Evolutionary conservation across 768 basidiomycete species (phyloP).

Genomic region (Sporobolomyces phaffii): DNA sequence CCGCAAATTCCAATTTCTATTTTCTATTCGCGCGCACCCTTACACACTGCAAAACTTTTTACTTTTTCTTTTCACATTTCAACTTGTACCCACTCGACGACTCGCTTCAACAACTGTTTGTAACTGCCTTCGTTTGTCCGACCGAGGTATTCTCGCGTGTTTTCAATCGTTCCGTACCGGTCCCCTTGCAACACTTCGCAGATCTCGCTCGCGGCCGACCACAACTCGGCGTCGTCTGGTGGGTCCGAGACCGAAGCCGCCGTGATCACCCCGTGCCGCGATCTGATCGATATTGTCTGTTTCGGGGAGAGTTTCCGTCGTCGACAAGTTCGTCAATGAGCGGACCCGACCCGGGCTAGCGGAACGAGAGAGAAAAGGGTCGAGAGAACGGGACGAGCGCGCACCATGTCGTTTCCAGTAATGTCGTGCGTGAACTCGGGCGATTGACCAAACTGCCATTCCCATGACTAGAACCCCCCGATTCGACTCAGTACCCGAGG

Average conservation of each 20-base stretch:
- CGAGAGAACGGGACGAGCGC: background rate
- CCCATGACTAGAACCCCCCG: too few relatives aligned
- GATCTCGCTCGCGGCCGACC: constrained; percentile 11
- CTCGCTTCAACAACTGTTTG: background rate
- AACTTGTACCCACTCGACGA: constrained; percentile 32
- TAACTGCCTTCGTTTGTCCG: background rate
- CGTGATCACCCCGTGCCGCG: constrained; percentile 41
- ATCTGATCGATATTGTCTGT: constrained; percentile 35
- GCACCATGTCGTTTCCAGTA: constrained; percentile 34
- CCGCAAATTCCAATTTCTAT: too few relatives aligned
- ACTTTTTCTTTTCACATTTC: constrained; percentile 27
- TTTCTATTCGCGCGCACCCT: too few relatives aligned
- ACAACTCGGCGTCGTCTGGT: constrained; percentile 3
- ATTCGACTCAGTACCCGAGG: too few relatives aligned
- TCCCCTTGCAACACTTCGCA: constrained; percentile 28
- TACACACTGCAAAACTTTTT: background rate
- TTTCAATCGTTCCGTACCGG: constrained; percentile 33
- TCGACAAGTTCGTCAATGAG: background rate
- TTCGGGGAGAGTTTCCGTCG: too few relatives aligned
- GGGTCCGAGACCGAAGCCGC: constrained; percentile 8
- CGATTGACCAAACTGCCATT: constrained; percentile 87
- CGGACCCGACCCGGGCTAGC: too few relatives aligned
- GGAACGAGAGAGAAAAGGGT: background rate
- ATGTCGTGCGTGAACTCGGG: constrained; percentile 77
- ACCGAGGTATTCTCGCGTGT: background rate